These are phyloP conservation scores for Tuber magnatum DNA, from an alignment of 495 filamentous ascomycete genomes.

Conservation along the genomic window DNA sequence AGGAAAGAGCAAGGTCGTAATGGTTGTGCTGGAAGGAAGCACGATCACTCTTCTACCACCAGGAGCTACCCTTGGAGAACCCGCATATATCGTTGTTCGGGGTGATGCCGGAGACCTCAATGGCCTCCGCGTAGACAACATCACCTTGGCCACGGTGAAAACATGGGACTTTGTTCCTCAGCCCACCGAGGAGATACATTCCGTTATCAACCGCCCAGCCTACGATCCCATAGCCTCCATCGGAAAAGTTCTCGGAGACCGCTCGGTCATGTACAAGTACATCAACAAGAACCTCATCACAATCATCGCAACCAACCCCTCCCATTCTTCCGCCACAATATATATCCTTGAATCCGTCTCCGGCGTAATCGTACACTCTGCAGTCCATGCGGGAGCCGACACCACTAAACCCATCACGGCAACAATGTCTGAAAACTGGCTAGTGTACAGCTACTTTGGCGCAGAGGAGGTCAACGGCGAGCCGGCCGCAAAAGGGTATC, in stretches of 20 bases:
- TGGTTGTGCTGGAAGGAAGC: constrained; percentile 28
- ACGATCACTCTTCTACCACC: constrained; percentile 28
- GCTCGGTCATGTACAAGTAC: constrained; percentile 94
- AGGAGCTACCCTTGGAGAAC: constrained; percentile 14
- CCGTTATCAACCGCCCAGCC: constrained; percentile 57
- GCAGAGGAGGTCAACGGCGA: constrained; percentile 43
- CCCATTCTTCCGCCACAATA: constrained; percentile 54
- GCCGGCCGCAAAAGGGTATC: constrained; percentile 68
- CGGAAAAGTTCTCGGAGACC: constrained; percentile 82
- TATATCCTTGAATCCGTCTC: constrained; percentile 84
- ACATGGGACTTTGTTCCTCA: constrained; percentile 71
- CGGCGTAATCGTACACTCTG: constrained; percentile 65
- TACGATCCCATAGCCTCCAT: constrained; percentile 92
- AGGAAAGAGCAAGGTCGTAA: constrained; percentile 26
- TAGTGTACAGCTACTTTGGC: constrained; percentile 74
- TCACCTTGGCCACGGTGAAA: constrained; percentile 40
- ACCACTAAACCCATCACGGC: constrained; percentile 65
- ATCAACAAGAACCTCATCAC: constrained; percentile 81
- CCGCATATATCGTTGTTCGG: constrained; percentile 52
- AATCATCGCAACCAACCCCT: constrained; percentile 57
- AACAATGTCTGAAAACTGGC: constrained; percentile 88
- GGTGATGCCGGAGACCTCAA: constrained; percentile 55
- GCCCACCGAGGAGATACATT: constrained; percentile 57
- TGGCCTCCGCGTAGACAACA: constrained; percentile 49
- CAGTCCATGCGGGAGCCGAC: constrained; percentile 67